Evolutionary conservation across 129 eudicot genomes (phyloP), one percentile per base, ranked within the genome.

Genomic region (Smallanthus sonchifolius): DNA sequence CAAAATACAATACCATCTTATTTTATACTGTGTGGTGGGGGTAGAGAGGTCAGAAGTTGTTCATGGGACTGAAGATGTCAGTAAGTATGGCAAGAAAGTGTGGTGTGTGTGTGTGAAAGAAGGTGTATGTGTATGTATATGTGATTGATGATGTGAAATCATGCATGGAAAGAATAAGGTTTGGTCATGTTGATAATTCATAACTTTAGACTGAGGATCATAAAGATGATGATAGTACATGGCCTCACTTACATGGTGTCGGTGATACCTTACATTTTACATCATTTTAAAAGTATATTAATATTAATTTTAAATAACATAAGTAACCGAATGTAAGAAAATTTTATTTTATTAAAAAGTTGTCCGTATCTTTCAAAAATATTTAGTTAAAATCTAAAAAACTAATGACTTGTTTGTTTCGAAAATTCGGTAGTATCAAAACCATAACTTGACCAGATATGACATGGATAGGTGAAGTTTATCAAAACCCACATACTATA

Each of bases 121-220:
- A 45, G 32, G 17, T 24, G 24, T 47, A 16, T 15, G 39, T 65
- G 49, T 61, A 61, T 34, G 28, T 73, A 24, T 64, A 13, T 19
- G 7, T 75, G 67, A 4, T 51, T 60, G 78, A 74, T 62, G 60
- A 43, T 10, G 43, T 56, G 77, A 24, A 61, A 51, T 51, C 63
- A 74, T 19, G 74, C 52, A 17, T 67, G 74, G 47, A 56, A 4
- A 76, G 80, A 76, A 76, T 67, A 77, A 77, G 80, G 80, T 77
- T 77, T 34, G 75, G 80, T 77, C 80, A 67, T 56, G 68, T 67
- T 67, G 80, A 77, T 77, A 56, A 76, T 69, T 76, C 80, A 76
- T 76, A 42, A 51, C 4, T 52, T 48, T 64, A 34, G 75, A 67
- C 61, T 67, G 61, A 43, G 80, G 74, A 76, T 76, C 69, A 67